Evolutionary conservation across 176 grass and related monocot species (phyloP).

Genomic region (Carex parvula): DNA sequence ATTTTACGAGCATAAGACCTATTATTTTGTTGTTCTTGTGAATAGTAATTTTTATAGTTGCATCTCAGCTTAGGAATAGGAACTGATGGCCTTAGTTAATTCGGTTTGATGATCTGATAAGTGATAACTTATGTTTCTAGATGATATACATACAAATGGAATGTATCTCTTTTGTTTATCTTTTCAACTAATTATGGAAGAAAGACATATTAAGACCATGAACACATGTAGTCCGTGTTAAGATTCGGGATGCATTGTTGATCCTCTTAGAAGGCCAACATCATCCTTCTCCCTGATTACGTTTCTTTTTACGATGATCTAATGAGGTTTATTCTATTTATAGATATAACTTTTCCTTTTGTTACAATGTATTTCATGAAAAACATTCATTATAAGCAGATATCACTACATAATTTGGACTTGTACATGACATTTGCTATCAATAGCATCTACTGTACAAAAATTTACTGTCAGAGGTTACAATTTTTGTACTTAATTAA

Average conservation of each 20-base stretch:
- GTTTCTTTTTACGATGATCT: neutral
- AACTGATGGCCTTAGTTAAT: neutral
- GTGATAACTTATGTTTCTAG: neutral
- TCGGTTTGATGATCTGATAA: neutral
- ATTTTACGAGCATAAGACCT: neutral
- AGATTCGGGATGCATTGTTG: no score
- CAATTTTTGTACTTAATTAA: no score
- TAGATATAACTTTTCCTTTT: neutral
- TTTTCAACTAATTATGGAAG: neutral
- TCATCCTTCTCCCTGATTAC: no score
- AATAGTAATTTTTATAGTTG: neutral
- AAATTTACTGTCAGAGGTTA: no score
- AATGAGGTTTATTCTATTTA: neutral
- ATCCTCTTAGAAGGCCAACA: no score
- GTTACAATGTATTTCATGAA: neutral
- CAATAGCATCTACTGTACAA: no score
- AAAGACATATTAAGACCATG: neutral
- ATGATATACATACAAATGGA: conserved; percentile 1
- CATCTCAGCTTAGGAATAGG: neutral
- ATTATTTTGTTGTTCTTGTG: neutral
- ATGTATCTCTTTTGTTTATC: neutral
- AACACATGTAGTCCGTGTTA: neutral
- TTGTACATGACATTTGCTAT: neutral
- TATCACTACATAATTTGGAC: neutral
- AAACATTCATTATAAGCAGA: neutral